A percentile compares a stretch with the other conserved stretches of the same genome.
Evolutionary conservation across 2,329 filamentous ascomycete genomes (phyloP).

Genomic region (Neonectria punicea): DNA sequence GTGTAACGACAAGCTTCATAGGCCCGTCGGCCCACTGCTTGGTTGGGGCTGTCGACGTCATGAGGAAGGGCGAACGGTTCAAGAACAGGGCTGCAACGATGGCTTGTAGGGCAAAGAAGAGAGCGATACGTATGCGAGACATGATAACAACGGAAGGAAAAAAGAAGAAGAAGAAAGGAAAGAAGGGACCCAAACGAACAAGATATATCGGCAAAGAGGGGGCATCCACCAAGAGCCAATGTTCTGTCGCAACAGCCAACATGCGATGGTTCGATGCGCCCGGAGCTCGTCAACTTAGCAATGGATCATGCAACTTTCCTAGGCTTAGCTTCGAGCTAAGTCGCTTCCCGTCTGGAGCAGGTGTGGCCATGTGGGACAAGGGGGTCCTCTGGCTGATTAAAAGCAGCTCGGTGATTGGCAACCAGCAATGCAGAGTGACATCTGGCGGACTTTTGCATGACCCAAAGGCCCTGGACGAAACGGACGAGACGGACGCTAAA

Average conservation of each 20-base stretch:
- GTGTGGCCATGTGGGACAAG: constrained; percentile 11
- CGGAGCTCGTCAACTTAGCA: constrained; percentile 15
- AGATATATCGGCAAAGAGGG: constrained; percentile 20
- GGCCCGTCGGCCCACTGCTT: constrained; percentile 64
- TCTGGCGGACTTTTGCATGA: not conserved
- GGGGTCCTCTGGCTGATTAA: constrained; percentile 25
- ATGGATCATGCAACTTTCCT: constrained; percentile 17
- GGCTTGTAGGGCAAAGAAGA: constrained; percentile 44
- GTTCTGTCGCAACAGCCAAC: constrained; percentile 1
- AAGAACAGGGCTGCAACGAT: constrained; percentile 47
- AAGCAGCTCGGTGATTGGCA: constrained; percentile 22
- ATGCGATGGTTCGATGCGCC: constrained; percentile 22
- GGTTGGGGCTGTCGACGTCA: constrained; percentile 45
- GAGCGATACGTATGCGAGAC: constrained; percentile 33
- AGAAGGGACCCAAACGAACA: not conserved
- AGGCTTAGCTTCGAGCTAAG: constrained; percentile 12
- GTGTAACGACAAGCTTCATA: constrained; percentile 64
- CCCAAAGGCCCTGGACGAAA: not conserved
- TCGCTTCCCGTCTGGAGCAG: constrained; percentile 15
- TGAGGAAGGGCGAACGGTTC: constrained; percentile 50
- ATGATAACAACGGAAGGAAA: constrained; percentile 28
- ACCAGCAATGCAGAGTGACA: not conserved
- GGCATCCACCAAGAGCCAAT: constrained; percentile 5
- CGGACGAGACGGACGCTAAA: constrained; percentile 20
- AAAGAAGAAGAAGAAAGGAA: not conserved